phyloP scores from a whole-genome alignment of 1,139 yeast genomes.

The Candida tetrigidarum region DNA sequence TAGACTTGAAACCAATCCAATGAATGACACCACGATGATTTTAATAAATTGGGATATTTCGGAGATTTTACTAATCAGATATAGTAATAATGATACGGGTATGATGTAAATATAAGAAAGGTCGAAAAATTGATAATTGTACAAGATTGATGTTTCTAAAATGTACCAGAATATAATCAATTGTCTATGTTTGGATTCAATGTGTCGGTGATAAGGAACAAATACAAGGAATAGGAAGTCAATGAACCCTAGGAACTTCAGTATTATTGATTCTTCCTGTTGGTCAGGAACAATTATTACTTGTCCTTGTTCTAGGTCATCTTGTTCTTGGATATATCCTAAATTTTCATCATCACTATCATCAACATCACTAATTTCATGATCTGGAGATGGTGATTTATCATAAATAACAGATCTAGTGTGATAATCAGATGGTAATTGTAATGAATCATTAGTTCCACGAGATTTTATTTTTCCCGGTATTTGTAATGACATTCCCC shows the following conservation, averaged over 20 bases:
- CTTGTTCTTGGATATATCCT: no score
- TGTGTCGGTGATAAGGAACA: conserved; percentile 24
- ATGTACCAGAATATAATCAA: conserved; percentile 24
- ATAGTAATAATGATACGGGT: conserved; percentile 5
- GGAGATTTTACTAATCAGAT: background rate
- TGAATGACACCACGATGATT: conserved; percentile 16
- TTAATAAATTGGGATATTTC: background rate
- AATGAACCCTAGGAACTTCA: conserved; percentile 19
- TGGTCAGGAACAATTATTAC: conserved; percentile 5
- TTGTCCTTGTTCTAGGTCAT: no score
- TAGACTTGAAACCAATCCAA: conserved; percentile 33
- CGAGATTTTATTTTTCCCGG: background rate
- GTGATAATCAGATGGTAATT: background rate
- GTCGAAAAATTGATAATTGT: conserved; percentile 23
- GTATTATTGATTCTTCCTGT: conserved; percentile 20
- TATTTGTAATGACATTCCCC: conserved; percentile 3
- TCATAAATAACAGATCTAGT: background rate
- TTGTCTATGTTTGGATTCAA: conserved; percentile 12
- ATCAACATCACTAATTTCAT: background rate
- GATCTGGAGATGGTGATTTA: background rate
- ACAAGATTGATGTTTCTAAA: conserved; percentile 22
- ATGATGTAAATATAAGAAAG: conserved; percentile 12
- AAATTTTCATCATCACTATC: background rate
- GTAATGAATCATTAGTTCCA: background rate
- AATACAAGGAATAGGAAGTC: conserved; percentile 25